Conservation (phyloP, 2,329 filamentous ascomycete genomes). For the Calonectria pseudoturangicola region DNA sequence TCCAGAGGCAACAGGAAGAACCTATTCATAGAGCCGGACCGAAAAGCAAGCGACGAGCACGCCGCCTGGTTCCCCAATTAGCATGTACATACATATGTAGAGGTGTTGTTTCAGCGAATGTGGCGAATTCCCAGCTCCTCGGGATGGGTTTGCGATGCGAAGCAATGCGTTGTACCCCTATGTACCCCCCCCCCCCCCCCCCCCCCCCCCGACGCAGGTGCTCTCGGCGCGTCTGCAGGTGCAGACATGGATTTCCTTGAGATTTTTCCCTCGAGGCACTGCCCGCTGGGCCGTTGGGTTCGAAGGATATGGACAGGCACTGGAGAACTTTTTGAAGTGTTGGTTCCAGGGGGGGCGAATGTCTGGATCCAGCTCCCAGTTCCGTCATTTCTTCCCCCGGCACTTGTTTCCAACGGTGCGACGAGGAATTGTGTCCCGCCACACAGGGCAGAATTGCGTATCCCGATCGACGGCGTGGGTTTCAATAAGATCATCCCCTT, state of each 20-base stretch:
- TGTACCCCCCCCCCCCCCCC: neutral
- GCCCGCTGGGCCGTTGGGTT: slow-evolving; percentile 7
- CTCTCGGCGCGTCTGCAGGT: slow-evolving; percentile 13
- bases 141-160: slow-evolving; percentile 28
- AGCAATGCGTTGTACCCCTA: slow-evolving; percentile 29
- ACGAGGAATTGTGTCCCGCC: slow-evolving; percentile 39
- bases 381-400: slow-evolving; percentile 39
- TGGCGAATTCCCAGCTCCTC: slow-evolving; percentile 36
- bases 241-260: slow-evolving; percentile 17
- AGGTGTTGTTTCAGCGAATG: slow-evolving; percentile 23
- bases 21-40: slow-evolving; percentile 28
- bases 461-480: slow-evolving; percentile 46
- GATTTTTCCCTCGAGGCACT: slow-evolving; percentile 16
- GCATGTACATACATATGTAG: slow-evolving; percentile 7
- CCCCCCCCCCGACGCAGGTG: neutral
- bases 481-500: slow-evolving; percentile 38
- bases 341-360: neutral
- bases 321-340: neutral
- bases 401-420: slow-evolving; percentile 45
- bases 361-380: slow-evolving; percentile 30
- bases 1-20: slow-evolving; percentile 36
- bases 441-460: slow-evolving; percentile 43
- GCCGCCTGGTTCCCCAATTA: slow-evolving; percentile 1
- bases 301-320: neutral
- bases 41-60: slow-evolving; percentile 16